Conservation (phyloP, 768 basidiomycete species). For the Psilocybe azurescens region DNA sequence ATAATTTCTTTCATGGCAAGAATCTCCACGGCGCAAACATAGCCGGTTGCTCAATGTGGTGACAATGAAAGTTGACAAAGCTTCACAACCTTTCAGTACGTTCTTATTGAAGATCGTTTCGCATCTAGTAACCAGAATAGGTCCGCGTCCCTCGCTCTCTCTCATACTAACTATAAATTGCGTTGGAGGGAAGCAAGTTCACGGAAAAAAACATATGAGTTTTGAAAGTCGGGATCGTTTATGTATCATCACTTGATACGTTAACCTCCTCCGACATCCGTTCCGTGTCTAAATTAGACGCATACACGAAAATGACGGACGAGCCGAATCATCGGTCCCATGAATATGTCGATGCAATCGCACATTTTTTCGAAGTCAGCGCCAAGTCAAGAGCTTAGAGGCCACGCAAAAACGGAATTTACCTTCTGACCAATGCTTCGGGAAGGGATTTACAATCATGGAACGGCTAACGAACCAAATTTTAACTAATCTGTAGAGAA, state of each 20-base stretch:
- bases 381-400: conserved; percentile 13
- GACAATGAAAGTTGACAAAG: conserved; percentile 1
- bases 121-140: conserved; percentile 11
- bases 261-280: conserved; percentile 9
- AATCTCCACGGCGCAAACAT: neutral
- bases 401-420: neutral
- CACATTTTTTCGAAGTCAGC: conserved; percentile 31
- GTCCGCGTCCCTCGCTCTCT: conserved; percentile 31
- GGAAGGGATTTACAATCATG: conserved; percentile 20
- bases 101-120: conserved; percentile 9
- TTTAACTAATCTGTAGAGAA: neutral
- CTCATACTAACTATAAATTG: conserved; percentile 18
- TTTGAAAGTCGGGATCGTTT: conserved; percentile 3
- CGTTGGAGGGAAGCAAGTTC: conserved; percentile 4
- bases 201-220: conserved; percentile 13
- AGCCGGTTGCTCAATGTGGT: neutral
- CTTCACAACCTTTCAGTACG: neutral
- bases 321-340: conserved; percentile 26
- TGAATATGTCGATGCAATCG: conserved; percentile 44
- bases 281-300: conserved; percentile 20
- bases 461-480: neutral
- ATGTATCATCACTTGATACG: conserved; percentile 15
- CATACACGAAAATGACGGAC: conserved; percentile 45
- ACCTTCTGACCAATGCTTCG: conserved; percentile 12
- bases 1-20: neutral